Conservation (phyloP, 164 flowering plant genomes). For the Vitis riparia region DNA sequence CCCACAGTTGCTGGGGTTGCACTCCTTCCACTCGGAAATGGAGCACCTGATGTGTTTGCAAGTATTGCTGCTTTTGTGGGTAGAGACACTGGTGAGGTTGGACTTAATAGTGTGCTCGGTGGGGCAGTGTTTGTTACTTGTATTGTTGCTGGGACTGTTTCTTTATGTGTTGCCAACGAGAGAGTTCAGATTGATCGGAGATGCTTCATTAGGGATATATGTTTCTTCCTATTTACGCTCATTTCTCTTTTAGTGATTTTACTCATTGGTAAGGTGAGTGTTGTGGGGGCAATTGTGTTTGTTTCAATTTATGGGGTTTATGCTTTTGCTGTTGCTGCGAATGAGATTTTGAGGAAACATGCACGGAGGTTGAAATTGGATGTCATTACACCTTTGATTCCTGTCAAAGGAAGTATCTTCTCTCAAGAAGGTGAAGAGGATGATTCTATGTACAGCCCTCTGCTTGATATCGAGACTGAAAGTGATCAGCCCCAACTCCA, state of each 20-base stretch:
- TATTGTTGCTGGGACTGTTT: slow-evolving; percentile 79
- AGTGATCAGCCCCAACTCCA: slow-evolving; percentile 44
- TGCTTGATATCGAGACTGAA: slow-evolving; percentile 51
- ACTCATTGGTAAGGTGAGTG: slow-evolving; percentile 56
- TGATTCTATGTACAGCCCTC: slow-evolving; percentile 49
- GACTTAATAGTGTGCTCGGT: slow-evolving; percentile 91
- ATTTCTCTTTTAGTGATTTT: slow-evolving; percentile 53
- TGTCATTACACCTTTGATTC: slow-evolving; percentile 81
- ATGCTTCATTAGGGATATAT: slow-evolving; percentile 77
- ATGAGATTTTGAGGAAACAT: slow-evolving; percentile 72
- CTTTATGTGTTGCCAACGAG: slow-evolving; percentile 63
- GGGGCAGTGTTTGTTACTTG: slow-evolving; percentile 94
- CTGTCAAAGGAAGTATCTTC: slow-evolving; percentile 73
- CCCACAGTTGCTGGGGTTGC: slow-evolving; percentile 96
- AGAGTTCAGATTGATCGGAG: slow-evolving; percentile 62
- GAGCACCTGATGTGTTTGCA: slow-evolving; percentile 99
- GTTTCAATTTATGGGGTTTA: slow-evolving; percentile 70
- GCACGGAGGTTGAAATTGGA: slow-evolving; percentile 58
- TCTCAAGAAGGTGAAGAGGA: slow-evolving; percentile 61
- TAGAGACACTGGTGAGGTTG: slow-evolving; percentile 72
- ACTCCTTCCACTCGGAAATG: slow-evolving; percentile 94
- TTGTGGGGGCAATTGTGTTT: slow-evolving; percentile 68
- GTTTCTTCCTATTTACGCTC: slow-evolving; percentile 66
- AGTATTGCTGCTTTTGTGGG: slow-evolving; percentile 94
- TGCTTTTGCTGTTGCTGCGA: slow-evolving; percentile 78